Evolutionary conservation across 768 basidiomycete species (phyloP).

Genomic region (Xanthoconium stramineum): DNA sequence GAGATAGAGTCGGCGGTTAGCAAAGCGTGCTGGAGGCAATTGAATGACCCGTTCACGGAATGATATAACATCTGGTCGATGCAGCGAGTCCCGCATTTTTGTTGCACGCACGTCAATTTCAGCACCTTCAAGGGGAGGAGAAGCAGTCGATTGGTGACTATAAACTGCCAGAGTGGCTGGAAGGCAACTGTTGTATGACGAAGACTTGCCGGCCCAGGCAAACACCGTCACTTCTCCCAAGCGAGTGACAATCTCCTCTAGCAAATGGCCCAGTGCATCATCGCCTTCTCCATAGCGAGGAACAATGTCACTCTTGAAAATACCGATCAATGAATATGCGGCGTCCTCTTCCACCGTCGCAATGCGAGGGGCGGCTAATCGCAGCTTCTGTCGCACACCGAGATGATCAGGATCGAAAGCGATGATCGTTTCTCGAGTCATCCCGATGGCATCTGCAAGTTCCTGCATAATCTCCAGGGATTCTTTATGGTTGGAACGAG

Average conservation of each 20-base stretch:
- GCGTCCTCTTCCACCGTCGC: conserved; percentile 9
- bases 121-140: neutral
- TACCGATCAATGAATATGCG: conserved; percentile 8
- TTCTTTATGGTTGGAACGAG: neutral
- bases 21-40: neutral
- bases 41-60: neutral
- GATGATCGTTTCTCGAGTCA: conserved; percentile 1
- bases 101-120: neutral
- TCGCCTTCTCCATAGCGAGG: conserved; percentile 6
- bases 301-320: neutral
- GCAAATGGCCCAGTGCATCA: conserved; percentile 4
- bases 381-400: conserved; percentile 8
- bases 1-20: neutral
- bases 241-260: conserved; percentile 12
- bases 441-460: conserved; percentile 1
- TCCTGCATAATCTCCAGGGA: conserved; percentile 6
- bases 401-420: conserved; percentile 5
- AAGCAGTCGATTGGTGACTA: too few relatives aligned
- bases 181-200: conserved; percentile 14
- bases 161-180: conserved; percentile 1
- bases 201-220: conserved; percentile 10
- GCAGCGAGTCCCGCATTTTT: neutral
- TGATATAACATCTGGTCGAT: neutral
- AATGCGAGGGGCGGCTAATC: conserved; percentile 7
- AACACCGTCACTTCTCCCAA: conserved; percentile 5